Evolutionary conservation across 345 rosid genomes (phyloP), one percentile per base, ranked within the genome.

Genomic region (Ceriops decandra): DNA sequence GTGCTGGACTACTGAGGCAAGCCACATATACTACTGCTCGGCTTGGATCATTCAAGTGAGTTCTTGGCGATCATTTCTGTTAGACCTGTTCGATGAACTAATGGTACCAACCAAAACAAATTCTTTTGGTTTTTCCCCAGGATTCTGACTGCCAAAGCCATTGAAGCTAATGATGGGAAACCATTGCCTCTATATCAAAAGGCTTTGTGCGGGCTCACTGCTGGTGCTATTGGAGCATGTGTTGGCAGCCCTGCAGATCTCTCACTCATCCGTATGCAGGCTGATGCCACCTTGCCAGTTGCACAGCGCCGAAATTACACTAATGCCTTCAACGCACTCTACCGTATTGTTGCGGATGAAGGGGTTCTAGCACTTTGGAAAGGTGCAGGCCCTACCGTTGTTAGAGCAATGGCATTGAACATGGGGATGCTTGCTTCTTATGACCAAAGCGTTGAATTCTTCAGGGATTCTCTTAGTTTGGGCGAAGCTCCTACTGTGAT

Each of bases 391-490:
- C 99, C 99, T 2, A 95, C 99, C 56, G 99, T 95, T 8, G 98
- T 95, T 63, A 88, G 99, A 75, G 99, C 99, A 11, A 95, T 95
- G 99, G 99, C 99, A 31, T 79, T 95, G 88, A 95, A 95, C 86
- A 95, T 90, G 99, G 99, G 99, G 63, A 92, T 95, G 99, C 99
- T 92, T 85, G 99, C 99, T 38, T 95, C 99, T 62, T 95, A 95
- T 66, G 99, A 91, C 77, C 99, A 95, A 76, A 83, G 85, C 86
- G 96, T 91, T 61, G 99, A 95, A 74, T 84, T 91, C 70, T 87
- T 79, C 85, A 91, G 80, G 81, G 99, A 92, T 77, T 69, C 84
- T 38, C 81, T 87, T 69, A 93, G 93, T 63, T 56, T 85, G 6
- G 90, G 97, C 24, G 99, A 95, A 76, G 82, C 74, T n/a, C 64